Evolutionary conservation across 2,329 filamentous ascomycete species (phyloP).

Genomic region (Arthrobotrys iridis): DNA sequence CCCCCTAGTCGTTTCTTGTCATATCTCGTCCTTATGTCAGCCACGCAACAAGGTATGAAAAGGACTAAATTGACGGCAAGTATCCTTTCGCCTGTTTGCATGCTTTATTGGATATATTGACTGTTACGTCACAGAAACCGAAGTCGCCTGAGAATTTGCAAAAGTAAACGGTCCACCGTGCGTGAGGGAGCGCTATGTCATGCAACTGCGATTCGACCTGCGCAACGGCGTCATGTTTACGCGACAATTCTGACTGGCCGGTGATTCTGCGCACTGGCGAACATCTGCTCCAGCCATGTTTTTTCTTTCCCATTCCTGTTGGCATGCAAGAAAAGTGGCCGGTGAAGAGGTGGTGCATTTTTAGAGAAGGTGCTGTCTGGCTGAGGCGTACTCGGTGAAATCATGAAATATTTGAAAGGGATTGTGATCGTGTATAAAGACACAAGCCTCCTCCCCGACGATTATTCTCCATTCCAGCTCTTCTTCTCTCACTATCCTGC

Average conservation of each 20-base stretch:
- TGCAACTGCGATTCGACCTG: constrained; percentile 8
- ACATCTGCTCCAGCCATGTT: background rate
- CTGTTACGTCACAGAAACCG: constrained; percentile 38
- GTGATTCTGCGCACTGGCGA: constrained; percentile 10
- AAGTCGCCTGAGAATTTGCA: background rate
- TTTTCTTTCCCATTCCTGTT: background rate
- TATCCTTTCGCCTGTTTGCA: background rate
- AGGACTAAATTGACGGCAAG: background rate
- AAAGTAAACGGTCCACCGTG: background rate
- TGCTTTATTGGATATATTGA: background rate
- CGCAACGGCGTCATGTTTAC: constrained; percentile 52
- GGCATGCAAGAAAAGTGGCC: background rate
- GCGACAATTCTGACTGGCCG: constrained; percentile 11
- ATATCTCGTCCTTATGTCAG: constrained; percentile 12
- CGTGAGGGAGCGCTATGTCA: constrained; percentile 22
- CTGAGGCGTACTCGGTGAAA: background rate
- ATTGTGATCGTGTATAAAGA: constrained; percentile 25
- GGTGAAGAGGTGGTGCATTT: background rate
- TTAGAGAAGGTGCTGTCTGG: constrained; percentile 14
- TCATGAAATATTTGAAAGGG: background rate
- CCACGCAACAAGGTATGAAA: background rate
- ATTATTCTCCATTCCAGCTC: constrained; percentile 3
- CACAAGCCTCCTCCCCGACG: constrained; percentile 15
- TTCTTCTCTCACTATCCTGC: constrained; percentile 9
- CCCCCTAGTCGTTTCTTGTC: background rate